A percentile compares a stretch with the other conserved stretches of the same genome.
Evolutionary conservation across 306 rosid species (phyloP).

Genomic region (Parietaria judaica): DNA sequence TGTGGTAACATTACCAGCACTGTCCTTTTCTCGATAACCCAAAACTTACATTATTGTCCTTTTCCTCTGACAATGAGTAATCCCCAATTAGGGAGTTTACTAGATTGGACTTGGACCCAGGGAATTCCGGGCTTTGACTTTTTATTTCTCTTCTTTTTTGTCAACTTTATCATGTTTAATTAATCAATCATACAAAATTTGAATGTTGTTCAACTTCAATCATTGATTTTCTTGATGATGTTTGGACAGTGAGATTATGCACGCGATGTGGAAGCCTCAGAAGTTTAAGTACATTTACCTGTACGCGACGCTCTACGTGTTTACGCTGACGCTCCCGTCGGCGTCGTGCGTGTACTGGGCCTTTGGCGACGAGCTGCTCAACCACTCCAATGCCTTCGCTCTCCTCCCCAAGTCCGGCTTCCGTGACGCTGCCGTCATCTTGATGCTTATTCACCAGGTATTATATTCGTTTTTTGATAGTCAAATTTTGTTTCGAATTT

Average conservation of each 20-base stretch:
- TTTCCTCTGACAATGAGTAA: too few relatives aligned
- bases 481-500: neutral
- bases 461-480: too few relatives aligned
- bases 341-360: slow-evolving; percentile 91
- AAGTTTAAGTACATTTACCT: slow-evolving; percentile 84
- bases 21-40: neutral
- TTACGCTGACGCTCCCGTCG: slow-evolving; percentile 82
- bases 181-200: too few relatives aligned
- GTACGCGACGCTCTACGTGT: slow-evolving; percentile 82
- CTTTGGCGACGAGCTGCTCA: slow-evolving; percentile 74
- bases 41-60: too few relatives aligned
- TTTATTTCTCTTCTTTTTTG: neutral
- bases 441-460: slow-evolving; percentile 97
- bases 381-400: slow-evolving; percentile 86
- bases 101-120: too few relatives aligned
- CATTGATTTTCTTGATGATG: too few relatives aligned
- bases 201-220: too few relatives aligned
- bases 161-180: too few relatives aligned
- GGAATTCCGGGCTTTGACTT: neutral
- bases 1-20: neutral
- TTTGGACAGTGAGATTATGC: slow-evolving; percentile 80
- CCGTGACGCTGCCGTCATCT: slow-evolving; percentile 80
- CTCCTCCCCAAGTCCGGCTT: slow-evolving; percentile 71
- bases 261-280: slow-evolving; percentile 99
- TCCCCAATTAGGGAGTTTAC: too few relatives aligned